phyloP scores from a whole-genome alignment of 768 basidiomycete species.

The Leucosporidium creatinivorum region DNA sequence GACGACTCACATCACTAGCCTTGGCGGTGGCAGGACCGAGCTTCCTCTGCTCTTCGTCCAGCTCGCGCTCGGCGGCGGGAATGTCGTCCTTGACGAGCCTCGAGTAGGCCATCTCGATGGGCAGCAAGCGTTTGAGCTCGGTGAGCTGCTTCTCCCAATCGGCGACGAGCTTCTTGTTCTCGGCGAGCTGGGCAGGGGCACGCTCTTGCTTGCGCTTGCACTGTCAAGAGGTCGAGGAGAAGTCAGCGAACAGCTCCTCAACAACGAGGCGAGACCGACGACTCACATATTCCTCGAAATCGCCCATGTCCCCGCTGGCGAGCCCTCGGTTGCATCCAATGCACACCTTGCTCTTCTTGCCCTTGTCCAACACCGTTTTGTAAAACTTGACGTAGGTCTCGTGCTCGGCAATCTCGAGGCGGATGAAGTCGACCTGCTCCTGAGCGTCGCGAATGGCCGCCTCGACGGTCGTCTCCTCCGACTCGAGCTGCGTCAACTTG shows the following conservation, averaged over 20 bases:
- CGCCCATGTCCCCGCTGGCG: constrained; percentile 49
- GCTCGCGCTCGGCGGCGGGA: constrained; percentile 57
- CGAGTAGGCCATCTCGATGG: constrained; percentile 52
- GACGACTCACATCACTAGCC: constrained; percentile 57
- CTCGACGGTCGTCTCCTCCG: constrained; percentile 35
- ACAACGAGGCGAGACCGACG: background rate
- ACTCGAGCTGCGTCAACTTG: constrained; percentile 34
- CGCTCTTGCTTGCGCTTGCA: constrained; percentile 57
- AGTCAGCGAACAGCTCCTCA: background rate
- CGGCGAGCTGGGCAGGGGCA: constrained; percentile 47
- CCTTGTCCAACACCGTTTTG: constrained; percentile 52
- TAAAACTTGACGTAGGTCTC: constrained; percentile 40
- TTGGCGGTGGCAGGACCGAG: constrained; percentile 51
- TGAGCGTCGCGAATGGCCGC: constrained; percentile 40
- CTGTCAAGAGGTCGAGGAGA: constrained; percentile 44
- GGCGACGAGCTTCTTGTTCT: constrained; percentile 48
- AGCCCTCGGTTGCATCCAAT: constrained; percentile 67
- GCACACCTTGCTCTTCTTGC: constrained; percentile 62
- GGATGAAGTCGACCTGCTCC: constrained; percentile 34
- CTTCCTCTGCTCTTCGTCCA: constrained; percentile 53
- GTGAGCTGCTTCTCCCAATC: constrained; percentile 59
- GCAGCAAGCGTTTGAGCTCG: constrained; percentile 55
- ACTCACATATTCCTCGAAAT: constrained; percentile 67
- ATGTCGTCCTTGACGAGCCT: constrained; percentile 59
- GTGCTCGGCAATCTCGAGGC: constrained; percentile 31